Evolutionary conservation across 164 flowering plant genomes (phyloP).

Genomic region (Paratinospora sagittata): DNA sequence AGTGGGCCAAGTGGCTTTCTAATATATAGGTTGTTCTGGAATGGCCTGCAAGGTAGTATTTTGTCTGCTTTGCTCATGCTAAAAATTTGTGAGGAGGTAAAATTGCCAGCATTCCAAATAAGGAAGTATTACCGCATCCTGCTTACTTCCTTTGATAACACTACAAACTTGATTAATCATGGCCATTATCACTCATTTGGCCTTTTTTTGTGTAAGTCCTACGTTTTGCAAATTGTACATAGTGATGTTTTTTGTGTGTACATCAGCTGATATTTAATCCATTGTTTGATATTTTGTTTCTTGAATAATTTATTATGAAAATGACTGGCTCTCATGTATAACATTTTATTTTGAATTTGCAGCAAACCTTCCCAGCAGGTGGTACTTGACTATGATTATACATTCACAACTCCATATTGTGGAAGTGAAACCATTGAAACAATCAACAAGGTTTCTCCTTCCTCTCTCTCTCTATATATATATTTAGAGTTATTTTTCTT

Average conservation of each 20-base stretch:
- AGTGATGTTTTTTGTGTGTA: background rate
- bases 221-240: background rate
- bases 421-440: constrained; percentile 67
- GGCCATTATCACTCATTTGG: background rate
- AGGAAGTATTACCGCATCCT: background rate
- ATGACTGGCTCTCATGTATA: constrained; percentile 4
- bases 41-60: background rate
- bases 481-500: background rate
- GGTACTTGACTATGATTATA: constrained; percentile 93
- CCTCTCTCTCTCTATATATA: background rate
- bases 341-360: constrained; percentile 29
- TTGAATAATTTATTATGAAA: constrained; percentile 6
- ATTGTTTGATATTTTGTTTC: background rate
- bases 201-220: no score
- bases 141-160: background rate
- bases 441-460: constrained; percentile 36
- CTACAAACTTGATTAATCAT: background rate
- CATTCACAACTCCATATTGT: constrained; percentile 95
- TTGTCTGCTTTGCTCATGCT: background rate
- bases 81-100: background rate
- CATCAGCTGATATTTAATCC: background rate
- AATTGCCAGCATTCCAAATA: background rate
- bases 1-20: no score
- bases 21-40: background rate
- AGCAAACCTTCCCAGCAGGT: constrained; percentile 86